Evolutionary conservation across 1,139 yeast genomes (phyloP), one percentile per base, ranked within the genome.

Genomic region (Protomyces pachydermus): DNA sequence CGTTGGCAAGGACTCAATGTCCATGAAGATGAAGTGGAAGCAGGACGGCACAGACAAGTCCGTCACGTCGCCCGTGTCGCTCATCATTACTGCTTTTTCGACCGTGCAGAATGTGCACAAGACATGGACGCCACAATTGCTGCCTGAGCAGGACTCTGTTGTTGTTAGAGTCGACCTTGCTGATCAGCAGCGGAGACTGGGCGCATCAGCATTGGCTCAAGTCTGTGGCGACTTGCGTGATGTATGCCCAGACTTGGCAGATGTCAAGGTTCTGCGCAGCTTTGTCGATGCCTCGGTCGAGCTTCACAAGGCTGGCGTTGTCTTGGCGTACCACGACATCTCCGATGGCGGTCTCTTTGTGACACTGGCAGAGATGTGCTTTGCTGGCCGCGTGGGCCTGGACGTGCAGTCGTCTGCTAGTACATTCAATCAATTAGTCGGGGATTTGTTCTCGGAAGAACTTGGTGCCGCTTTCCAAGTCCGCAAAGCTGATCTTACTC

Each of bases 11-110:
- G 99, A 95, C 76, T 91, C 98, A 58, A 91, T 93, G 97, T 91
- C 98, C 35, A 91, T 95, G 98, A 91, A 91, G 79, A 95, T 95
- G 98, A 87, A 88, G 74, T 95, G 98, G 98, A 93, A 83, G 66
- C 84, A 85, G 69, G 61, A 35, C 28, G 67, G 65, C 12, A 53
- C 65, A 18, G 54, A 61, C 54, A 88, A 87, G 72, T 96, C 90
- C 76, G 98, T 95, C 52, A 86, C 95, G 68, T 91, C 98, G 37
- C 99, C 99, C 58, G 80, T 95, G 73, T 87, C 98, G n/a, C 83
- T 91, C 71, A 87, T 89, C 61, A 82, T 93, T 69, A 91, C 98
- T 42, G 95, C 98, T 0, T 95, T 93, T 75, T 89, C 88, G 65
- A 89, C 96, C 60, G 97, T 95, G 60, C 80, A 79, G 56, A 82